Percentiles rank a stretch among this genome's conserved stretches.
These are phyloP conservation scores for Tulasnella sp. DNA, from an alignment of 768 basidiomycete species.

Conservation along the genomic window DNA sequence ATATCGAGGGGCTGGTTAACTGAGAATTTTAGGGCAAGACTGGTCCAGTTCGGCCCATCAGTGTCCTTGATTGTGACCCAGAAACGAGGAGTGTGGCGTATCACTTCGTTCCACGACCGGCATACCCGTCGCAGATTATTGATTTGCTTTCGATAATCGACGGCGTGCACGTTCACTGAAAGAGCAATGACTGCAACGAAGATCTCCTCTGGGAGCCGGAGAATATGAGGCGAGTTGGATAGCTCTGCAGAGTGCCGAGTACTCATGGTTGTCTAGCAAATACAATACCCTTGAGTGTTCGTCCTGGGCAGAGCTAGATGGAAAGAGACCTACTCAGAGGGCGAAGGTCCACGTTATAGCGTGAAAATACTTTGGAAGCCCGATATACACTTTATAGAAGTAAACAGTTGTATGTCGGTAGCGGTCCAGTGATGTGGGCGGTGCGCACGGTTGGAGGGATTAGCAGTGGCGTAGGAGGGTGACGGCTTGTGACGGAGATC, in stretches of 20 bases:
- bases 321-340: background rate
- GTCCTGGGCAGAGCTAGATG: background rate
- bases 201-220: background rate
- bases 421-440: no score
- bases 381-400: background rate
- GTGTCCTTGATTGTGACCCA: background rate
- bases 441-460: constrained; percentile 65
- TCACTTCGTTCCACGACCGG: background rate
- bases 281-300: background rate
- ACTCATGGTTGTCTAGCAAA: background rate
- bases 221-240: background rate
- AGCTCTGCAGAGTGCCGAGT: background rate
- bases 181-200: background rate
- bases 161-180: background rate
- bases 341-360: no score
- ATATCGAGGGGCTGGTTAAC: background rate
- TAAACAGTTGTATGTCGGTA: background rate
- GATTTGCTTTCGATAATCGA: background rate
- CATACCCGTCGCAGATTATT: background rate
- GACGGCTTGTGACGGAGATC: no score
- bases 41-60: background rate
- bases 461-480: background rate
- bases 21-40: background rate
- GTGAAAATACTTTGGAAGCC: background rate
- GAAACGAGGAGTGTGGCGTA: background rate